These are phyloP conservation scores for Baudoinia panamericana DNA, from an alignment of 495 filamentous ascomycete species.

Conservation along the genomic window DNA sequence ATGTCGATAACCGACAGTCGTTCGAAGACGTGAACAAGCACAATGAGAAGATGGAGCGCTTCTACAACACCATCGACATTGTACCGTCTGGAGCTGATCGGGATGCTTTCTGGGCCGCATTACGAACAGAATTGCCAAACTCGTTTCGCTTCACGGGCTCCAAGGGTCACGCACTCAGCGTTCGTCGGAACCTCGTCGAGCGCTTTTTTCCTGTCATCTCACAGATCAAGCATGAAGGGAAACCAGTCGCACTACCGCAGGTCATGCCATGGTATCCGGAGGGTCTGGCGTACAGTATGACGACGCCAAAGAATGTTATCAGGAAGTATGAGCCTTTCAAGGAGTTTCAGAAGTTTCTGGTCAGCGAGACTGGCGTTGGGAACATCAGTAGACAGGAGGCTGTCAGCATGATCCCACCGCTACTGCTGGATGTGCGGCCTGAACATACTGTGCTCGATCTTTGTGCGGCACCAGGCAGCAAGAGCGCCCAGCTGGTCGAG, in stretches of 20 bases:
- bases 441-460: slow-evolving; percentile 89
- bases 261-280: slow-evolving; percentile 86
- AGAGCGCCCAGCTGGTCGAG: slow-evolving; percentile 88
- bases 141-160: slow-evolving; percentile 94
- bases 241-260: slow-evolving; percentile 63
- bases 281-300: slow-evolving; percentile 88
- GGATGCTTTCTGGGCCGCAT: slow-evolving; percentile 64
- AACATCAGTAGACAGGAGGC: slow-evolving; percentile 96
- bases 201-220: slow-evolving; percentile 80
- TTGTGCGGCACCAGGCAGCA: slow-evolving; percentile 93
- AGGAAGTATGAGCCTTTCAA: slow-evolving; percentile 84
- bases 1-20: slow-evolving; percentile 15
- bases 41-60: slow-evolving; percentile 68
- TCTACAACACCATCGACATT: slow-evolving; percentile 64
- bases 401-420: slow-evolving; percentile 96
- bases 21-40: slow-evolving; percentile 36
- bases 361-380: slow-evolving; percentile 89
- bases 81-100: slow-evolving; percentile 55
- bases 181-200: slow-evolving; percentile 72
- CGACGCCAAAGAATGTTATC: slow-evolving; percentile 84
- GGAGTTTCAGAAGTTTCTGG: slow-evolving; percentile 94
- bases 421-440: slow-evolving; percentile 78
- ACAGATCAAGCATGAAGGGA: slow-evolving; percentile 63
- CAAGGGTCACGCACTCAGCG: slow-evolving; percentile 76
- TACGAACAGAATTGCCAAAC: slow-evolving; percentile 77